Evolutionary conservation across 2,329 filamentous ascomycete genomes (phyloP).

Genomic region (Fusarium ambrosium): DNA sequence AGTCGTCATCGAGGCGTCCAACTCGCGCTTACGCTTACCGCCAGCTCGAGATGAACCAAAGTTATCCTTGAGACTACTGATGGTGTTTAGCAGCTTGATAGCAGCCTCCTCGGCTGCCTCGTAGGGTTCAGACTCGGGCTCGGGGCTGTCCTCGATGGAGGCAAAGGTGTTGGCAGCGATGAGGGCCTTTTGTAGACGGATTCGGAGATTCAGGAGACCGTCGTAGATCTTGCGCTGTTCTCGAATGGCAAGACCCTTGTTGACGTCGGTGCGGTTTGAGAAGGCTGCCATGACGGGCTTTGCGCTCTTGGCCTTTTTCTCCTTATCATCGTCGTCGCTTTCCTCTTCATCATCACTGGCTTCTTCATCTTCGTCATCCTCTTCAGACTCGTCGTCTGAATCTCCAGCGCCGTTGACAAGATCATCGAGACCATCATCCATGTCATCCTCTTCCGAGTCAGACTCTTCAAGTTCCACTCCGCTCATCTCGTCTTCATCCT

Average conservation of each 20-base stretch:
- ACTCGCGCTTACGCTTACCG: constrained; percentile 71
- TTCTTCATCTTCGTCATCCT: constrained; percentile 52
- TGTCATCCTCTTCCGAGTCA: constrained; percentile 54
- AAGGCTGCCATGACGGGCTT: constrained; percentile 52
- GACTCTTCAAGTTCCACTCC: constrained; percentile 56
- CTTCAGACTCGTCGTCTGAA: constrained; percentile 53
- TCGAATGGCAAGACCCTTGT: constrained; percentile 89
- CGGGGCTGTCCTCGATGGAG: constrained; percentile 56
- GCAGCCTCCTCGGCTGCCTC: constrained; percentile 88
- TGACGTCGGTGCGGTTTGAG: constrained; percentile 69
- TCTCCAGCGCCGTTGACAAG: constrained; percentile 50
- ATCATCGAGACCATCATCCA: constrained; percentile 55
- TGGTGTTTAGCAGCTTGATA: constrained; percentile 84
- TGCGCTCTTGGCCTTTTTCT: constrained; percentile 45
- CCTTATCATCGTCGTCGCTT: constrained; percentile 50
- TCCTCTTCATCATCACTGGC: constrained; percentile 54
- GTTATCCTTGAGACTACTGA: constrained; percentile 76
- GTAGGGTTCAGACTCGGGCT: constrained; percentile 67
- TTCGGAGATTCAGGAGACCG: constrained; percentile 87
- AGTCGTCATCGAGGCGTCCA: constrained; percentile 69
- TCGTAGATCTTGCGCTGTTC: constrained; percentile 89
- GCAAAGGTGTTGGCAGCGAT: constrained; percentile 83
- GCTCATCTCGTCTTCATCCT: constrained; percentile 51
- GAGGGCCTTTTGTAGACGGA: constrained; percentile 92
- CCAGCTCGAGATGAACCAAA: constrained; percentile 67